A percentile compares a stretch with the other conserved stretches of the same genome.
Conservation (phyloP, 164 flowering plant species). For the Piper betle region DNA sequence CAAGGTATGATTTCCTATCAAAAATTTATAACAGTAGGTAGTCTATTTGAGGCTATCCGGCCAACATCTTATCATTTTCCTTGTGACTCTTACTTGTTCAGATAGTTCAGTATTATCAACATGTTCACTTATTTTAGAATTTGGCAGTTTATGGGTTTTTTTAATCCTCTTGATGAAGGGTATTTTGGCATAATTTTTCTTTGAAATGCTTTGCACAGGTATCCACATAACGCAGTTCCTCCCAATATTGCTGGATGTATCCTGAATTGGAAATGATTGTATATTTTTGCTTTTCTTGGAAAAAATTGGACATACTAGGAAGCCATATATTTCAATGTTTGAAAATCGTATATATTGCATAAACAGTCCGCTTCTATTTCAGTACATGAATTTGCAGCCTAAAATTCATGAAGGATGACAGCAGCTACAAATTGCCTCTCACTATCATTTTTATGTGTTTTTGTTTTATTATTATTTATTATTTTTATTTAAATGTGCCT, state of each 20-base stretch:
- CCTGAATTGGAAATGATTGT: slow-evolving; percentile 4
- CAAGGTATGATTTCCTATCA: slow-evolving; percentile 26
- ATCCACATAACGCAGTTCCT: slow-evolving; percentile 12
- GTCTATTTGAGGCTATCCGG: neutral
- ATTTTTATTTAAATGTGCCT: no score
- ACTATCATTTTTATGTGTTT: neutral
- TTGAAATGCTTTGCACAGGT: slow-evolving; percentile 3
- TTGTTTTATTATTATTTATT: no score
- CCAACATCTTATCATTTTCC: neutral
- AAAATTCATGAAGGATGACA: neutral
- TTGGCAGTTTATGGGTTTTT: neutral
- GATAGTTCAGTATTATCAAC: neutral
- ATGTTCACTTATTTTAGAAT: neutral
- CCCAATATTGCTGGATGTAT: slow-evolving; percentile 14
- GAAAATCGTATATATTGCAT: neutral
- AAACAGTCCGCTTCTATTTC: neutral
- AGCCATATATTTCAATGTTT: no score
- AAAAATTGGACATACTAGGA: neutral
- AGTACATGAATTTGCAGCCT: neutral
- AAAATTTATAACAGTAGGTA: no score
- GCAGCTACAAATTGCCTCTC: no score
- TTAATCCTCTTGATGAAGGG: neutral
- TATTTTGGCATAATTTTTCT: neutral
- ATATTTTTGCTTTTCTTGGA: neutral
- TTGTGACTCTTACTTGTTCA: neutral